phyloP scores from a whole-genome alignment of 768 basidiomycete genomes.

The Boletus speciosus region DNA sequence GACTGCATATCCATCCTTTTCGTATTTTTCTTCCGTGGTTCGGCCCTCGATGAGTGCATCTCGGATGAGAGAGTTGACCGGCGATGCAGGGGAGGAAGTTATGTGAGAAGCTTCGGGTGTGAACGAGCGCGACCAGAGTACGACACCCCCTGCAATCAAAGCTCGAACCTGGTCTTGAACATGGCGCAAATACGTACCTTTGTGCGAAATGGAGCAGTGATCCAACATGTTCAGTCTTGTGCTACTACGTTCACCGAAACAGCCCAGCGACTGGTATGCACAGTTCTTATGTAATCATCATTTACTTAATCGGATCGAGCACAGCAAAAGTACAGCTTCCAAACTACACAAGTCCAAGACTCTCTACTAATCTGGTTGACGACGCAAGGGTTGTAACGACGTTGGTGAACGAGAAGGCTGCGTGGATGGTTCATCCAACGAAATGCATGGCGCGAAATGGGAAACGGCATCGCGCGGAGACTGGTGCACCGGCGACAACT shows the following conservation, averaged over 20 bases:
- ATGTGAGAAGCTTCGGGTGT: slow-evolving; percentile 78
- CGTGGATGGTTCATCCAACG: slow-evolving; percentile 9
- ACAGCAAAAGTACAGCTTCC: slow-evolving; percentile 3
- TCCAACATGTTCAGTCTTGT: slow-evolving; percentile 64
- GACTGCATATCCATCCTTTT: slow-evolving; percentile 91
- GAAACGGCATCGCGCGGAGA: slow-evolving; percentile 6
- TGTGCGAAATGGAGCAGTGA: slow-evolving; percentile 93
- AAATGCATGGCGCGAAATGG: slow-evolving; percentile 13
- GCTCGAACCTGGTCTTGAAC: slow-evolving; percentile 2
- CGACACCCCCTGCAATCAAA: slow-evolving; percentile 67
- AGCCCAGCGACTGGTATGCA: neutral
- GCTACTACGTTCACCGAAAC: neutral
- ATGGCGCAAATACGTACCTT: slow-evolving; percentile 49
- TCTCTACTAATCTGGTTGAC: slow-evolving; percentile 13
- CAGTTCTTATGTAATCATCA: slow-evolving; percentile 6
- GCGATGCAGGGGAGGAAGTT: slow-evolving; percentile 68
- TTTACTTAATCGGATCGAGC: neutral
- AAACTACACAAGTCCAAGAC: neutral
- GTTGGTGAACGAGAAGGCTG: slow-evolving; percentile 8
- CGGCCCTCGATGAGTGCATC: slow-evolving; percentile 92
- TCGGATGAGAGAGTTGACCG: slow-evolving; percentile 83
- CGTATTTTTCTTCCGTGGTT: slow-evolving; percentile 77
- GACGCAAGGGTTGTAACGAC: slow-evolving; percentile 26
- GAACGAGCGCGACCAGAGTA: slow-evolving; percentile 94
- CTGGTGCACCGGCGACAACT: slow-evolving; percentile 4